Base-by-base conservation (phyloP, 2,329 filamentous ascomycete species). In the Pseudogymnoascus sp. region DNA sequence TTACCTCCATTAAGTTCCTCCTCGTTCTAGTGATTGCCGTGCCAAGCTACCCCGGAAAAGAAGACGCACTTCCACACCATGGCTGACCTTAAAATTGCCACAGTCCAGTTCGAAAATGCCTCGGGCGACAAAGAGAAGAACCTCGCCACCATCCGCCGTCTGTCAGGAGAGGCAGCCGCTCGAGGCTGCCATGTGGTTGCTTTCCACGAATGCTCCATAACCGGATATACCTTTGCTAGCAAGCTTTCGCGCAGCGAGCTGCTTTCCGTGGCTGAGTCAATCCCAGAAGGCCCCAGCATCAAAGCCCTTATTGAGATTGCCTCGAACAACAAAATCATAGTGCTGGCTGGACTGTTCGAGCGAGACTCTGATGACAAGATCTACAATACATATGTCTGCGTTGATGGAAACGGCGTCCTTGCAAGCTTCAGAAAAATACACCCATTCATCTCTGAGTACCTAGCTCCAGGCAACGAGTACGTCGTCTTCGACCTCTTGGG, bases 401-500 rank as follows among this genome's bases (percentile, higher is more conserved):
- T 60, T 60, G 42, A 59, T 34, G 61, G 51, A 18, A 60, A 36
- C 1, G 57, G 29, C 4, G 21, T 64, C 3, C 31, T 64, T 3
- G 64, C 64, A 18, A 63, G 39, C 18, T 66, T 64, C 42, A 21
- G 65, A 5, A 66, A 66, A 37, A 51, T 66, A 12, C 65, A 66
- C 23, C 65, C 65, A n/a, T 66, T 66, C 16, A 66, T 66, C 40
- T 64, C 47, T 14, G 51, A 61, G 37, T 51, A 66, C 29, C 51
- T 66, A 16, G 63, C 64, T 2, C 64, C 61, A n/a, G 65, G 65
- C 3, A 66, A 64, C 23, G 64, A 66, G 40, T 66, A 66, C 51
- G 61, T 66, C 31, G 59, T 61, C 6, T 66, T 66, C 23, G 65
- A 66, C 29, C 61, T 66, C 16, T 54, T 64, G 16, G 65, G 65